Evolutionary conservation across 1,284 basidiomycete genomes (phyloP).

Genomic region (Baeospora myosura): DNA sequence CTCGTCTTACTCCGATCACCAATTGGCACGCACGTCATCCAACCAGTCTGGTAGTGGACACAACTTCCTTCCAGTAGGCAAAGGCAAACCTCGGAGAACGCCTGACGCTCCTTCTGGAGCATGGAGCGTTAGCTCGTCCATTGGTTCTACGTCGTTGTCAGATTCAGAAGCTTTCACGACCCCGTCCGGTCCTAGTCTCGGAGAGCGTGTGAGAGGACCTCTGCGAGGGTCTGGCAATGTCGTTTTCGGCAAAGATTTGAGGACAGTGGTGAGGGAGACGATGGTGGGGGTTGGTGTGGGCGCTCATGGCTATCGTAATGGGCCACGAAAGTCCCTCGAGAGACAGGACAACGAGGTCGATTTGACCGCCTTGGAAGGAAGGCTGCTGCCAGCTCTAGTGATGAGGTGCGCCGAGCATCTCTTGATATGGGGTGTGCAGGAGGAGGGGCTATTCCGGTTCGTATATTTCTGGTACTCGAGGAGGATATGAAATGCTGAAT

Average conservation of each 20-base stretch:
- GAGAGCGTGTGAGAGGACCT: conserved; percentile 48
- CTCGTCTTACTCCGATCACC: conserved; percentile 22
- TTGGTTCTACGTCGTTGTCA: conserved; percentile 41
- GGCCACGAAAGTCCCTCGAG: conserved; percentile 18
- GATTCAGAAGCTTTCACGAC: conserved; percentile 43
- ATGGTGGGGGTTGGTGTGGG: conserved; percentile 24
- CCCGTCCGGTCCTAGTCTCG: conserved; percentile 43
- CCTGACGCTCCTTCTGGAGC: conserved; percentile 52
- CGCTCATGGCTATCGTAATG: conserved; percentile 9
- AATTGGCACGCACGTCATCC: conserved; percentile 28
- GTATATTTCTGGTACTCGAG: conserved; percentile 26
- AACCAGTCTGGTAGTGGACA: conserved; percentile 24
- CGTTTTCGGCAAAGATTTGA: conserved; percentile 60
- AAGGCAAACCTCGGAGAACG: conserved; percentile 38
- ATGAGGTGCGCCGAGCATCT: conserved; percentile 77
- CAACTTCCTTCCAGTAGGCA: conserved; percentile 10
- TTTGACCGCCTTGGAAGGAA: conserved; percentile 39
- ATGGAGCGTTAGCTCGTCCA: conserved; percentile 46
- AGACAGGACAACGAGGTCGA: conserved; percentile 20
- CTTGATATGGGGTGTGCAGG: conserved; percentile 70
- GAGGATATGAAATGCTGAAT: conserved; percentile 17
- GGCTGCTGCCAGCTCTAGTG: conserved; percentile 64
- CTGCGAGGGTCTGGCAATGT: conserved; percentile 39
- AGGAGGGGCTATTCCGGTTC: conserved; percentile 79
- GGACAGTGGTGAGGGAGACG: conserved; percentile 54